These are phyloP conservation scores for Yamadazyma sp. DNA, from an alignment of 805 yeast genomes.

Conservation along the genomic window DNA sequence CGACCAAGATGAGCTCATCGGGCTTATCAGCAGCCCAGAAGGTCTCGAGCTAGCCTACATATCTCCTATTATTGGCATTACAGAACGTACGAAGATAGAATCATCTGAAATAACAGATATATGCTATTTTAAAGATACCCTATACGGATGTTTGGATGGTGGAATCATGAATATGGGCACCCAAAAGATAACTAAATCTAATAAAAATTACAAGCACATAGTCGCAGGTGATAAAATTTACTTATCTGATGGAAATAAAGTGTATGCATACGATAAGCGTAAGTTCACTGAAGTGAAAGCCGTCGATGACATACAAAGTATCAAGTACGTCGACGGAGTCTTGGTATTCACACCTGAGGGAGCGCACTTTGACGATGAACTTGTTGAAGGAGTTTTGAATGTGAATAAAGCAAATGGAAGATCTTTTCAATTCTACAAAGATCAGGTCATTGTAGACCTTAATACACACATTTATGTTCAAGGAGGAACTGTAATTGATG, in stretches of 20 bases:
- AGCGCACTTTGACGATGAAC: neutral
- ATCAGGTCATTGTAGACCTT: neutral
- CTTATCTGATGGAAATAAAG: conserved; percentile 4
- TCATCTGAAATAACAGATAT: conserved; percentile 8
- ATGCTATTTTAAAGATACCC: conserved; percentile 8
- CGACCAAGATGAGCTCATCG: conserved; percentile 9
- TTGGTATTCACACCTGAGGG: conserved; percentile 2
- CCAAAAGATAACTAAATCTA: conserved; percentile 4
- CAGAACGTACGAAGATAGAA: conserved; percentile 5
- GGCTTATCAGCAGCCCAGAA: conserved; percentile 1
- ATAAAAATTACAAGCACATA: conserved; percentile 3
- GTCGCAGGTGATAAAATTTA: conserved; percentile 11
- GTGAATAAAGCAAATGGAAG: neutral
- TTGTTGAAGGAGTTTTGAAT: neutral
- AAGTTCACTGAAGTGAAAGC: conserved; percentile 1
- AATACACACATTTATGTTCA: neutral
- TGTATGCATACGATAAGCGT: conserved; percentile 1
- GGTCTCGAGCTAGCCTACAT: conserved; percentile 6
- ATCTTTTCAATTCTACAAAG: conserved; percentile 1
- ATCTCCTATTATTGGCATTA: conserved; percentile 12
- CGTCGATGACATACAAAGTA: neutral
- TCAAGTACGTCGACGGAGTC: conserved; percentile 1
- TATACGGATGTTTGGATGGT: conserved; percentile 16
- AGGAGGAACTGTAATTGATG: conserved; percentile 5
- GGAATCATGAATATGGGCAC: conserved; percentile 14